Evolutionary conservation across 176 grass and related monocot species (phyloP).

Genomic region (Neostapfia colusana): DNA sequence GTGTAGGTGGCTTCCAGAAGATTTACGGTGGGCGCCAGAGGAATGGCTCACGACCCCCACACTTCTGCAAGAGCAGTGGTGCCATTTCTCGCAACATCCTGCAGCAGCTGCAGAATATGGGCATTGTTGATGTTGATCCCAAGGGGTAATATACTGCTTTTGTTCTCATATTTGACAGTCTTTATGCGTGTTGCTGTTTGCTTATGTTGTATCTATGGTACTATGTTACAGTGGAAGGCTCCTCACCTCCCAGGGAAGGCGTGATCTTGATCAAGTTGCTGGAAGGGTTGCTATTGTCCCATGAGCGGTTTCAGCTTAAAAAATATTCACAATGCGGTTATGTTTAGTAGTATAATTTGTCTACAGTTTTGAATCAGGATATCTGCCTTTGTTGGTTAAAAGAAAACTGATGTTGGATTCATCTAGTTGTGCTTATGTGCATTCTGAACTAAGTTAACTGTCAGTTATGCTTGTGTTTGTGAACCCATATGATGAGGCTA

Average conservation of each 20-base stretch:
- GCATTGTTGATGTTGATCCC: conserved; percentile 62
- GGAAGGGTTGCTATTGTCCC: conserved; percentile 45
- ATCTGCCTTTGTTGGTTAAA: conserved; percentile 13
- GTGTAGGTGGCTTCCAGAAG: conserved; percentile 78
- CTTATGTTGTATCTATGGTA: not conserved
- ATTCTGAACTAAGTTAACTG: conserved; percentile 23
- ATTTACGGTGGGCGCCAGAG: conserved; percentile 74
- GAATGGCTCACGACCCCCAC: conserved; percentile 52
- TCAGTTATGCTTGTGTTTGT: not conserved
- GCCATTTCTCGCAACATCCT: conserved; percentile 73
- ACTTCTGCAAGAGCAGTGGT: conserved; percentile 82
- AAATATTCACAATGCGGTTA: not conserved
- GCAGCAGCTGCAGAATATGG: conserved; percentile 64
- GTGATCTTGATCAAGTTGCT: conserved; percentile 75
- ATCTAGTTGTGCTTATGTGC: not conserved
- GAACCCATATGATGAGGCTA: not conserved
- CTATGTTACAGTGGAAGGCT: conserved; percentile 58
- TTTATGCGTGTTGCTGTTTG: not conserved
- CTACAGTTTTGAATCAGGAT: conserved; percentile 31
- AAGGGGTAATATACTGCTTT: conserved; percentile 54
- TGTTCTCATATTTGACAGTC: not conserved
- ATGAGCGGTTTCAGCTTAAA: conserved; percentile 29
- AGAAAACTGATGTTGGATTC: conserved; percentile 1
- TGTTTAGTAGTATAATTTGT: conserved; percentile 27
- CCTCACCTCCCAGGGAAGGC: conserved; percentile 74